Base-by-base conservation (phyloP, 805 yeast genomes). In the Myxozyma vanderwaltii region DNA sequence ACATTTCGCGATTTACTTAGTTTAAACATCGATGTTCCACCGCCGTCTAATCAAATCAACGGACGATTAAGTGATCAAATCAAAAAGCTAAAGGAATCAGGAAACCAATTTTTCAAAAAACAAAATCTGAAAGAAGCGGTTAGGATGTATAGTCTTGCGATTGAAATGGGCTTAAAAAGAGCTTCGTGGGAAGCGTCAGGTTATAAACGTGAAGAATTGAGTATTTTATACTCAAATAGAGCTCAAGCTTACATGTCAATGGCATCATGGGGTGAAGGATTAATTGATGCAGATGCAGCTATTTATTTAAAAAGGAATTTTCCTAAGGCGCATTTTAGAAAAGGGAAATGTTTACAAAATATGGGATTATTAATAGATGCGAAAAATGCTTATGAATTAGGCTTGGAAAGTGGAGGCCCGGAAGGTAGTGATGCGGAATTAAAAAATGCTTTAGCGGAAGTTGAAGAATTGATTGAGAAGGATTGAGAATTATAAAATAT, bases 131-230 rank as follows among this genome's bases (percentile, higher is more conserved):
- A 58, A 15, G 80, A 76, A 31, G 79, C 79, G 7, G 65, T 72
- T 26, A 69, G 69, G 59, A 57, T 70, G 56, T 69, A 73, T 53
- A 59, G 70, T 17, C 65, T 75, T 40, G 79, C 80, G 5, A 65
- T 77, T 23, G 77, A 73, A 33, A 69, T 74, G 71, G 78, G 76
- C 17, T 64, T 71, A 40, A 68, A 72, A 40, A 71, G 80, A 45
- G 73, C 78, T 8, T 66, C 70, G 19, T 77, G 77, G 76, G 80
- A 77, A 63, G 64, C 75, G 19, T 66, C 73, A 7, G 66, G 61
- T 45, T 61, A 63, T 35, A 66, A 70, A 35, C 61, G 75, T 27
- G 75, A 72, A 33, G 79, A 77, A 59, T 66, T 73, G 33, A 53
- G 70, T 35, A 55, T 54, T 40, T 53, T 72, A 50, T 62, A 75